Percentiles rank a stretch among this genome's conserved stretches.
phyloP scores from a whole-genome alignment of 2,329 filamentous ascomycete genomes.

The Rhinocladiella similis region DNA sequence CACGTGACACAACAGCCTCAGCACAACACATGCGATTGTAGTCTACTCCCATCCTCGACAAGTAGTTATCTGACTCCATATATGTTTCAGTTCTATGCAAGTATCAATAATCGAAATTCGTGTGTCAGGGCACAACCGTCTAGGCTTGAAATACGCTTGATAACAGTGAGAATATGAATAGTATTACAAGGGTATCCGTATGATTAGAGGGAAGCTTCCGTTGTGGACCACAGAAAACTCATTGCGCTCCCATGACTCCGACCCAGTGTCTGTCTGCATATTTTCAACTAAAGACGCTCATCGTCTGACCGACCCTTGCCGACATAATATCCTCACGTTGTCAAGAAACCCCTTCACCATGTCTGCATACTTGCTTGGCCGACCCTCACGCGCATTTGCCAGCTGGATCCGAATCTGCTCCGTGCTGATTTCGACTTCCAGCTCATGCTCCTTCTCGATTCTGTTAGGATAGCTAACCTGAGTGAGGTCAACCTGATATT shows the following conservation, averaged over 20 bases:
- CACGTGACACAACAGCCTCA: not conserved
- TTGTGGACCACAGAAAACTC: not conserved
- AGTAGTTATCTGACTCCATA: no score
- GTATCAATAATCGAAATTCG: not conserved
- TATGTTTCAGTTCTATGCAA: not conserved
- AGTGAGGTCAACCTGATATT: conserved; percentile 88
- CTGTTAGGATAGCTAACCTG: conserved; percentile 67
- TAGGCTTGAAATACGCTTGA: not conserved
- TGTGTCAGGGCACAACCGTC: not conserved
- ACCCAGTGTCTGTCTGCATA: no score
- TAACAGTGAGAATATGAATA: not conserved
- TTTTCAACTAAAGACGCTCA: not conserved
- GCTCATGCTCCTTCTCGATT: conserved; percentile 46
- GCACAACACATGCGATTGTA: no score
- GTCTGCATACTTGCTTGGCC: conserved; percentile 45
- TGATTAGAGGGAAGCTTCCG: not conserved
- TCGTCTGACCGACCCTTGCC: conserved; percentile 23
- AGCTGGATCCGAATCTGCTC: conserved; percentile 47
- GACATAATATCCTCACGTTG: conserved; percentile 48
- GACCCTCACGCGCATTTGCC: conserved; percentile 39
- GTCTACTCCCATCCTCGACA: no score
- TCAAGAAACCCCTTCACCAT: conserved; percentile 51
- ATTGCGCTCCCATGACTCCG: no score
- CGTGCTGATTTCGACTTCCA: conserved; percentile 50
- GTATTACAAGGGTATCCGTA: conserved; percentile 26